Base-by-base conservation (phyloP, 768 basidiomycete genomes). In the Kockovaella imperatae region DNA sequence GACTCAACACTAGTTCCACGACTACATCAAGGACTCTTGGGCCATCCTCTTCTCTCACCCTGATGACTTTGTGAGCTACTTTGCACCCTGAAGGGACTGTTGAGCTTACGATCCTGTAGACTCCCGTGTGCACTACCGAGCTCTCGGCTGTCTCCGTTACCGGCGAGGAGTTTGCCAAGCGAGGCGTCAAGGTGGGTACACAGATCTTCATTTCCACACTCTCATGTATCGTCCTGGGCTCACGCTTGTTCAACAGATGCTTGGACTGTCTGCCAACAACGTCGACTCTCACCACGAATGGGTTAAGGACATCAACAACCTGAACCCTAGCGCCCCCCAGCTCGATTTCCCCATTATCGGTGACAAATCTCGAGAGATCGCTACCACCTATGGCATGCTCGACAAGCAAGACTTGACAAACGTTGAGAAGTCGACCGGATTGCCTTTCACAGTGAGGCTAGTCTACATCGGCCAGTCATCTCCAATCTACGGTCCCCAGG, bases 291-390 rank as follows among this genome's bases (percentile, higher is more conserved):
- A 99, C 75, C 72, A 82, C 56, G 77, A 77, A 49, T 99, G 93
- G 93, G 82, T 93, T 48, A 62, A 83, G 66, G 93, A 74, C 64
- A 75, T 75, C 76, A 63, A 82, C 79, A 70, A 74, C 70, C 57
- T 74, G 48, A 56, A 82, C 71, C 54, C 57, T 35, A 28, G 52
- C 2, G 83, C 82, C 15, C 87, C 86, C 30, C 73, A 82, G 46
- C 81, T 96, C 51, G 73, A 82, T 57, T 97, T 88, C 79, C 95
- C 95, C 47, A 97, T 99, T 73, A 97, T 99, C 60, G 95, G 88
- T 41, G 95, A 99, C 69, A 77, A 79, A 20, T 84, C 90, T 67
- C 79, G 93, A 71, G 83, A 79, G 66, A 78, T 96, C 39, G 84
- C 88, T 8, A 62, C 62, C 11, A 74, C 87, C 48, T 93, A 95